Evolutionary conservation across 2,329 filamentous ascomycete genomes (phyloP), one percentile per base, ranked within the genome.

Genomic region (Penicillium expansum): DNA sequence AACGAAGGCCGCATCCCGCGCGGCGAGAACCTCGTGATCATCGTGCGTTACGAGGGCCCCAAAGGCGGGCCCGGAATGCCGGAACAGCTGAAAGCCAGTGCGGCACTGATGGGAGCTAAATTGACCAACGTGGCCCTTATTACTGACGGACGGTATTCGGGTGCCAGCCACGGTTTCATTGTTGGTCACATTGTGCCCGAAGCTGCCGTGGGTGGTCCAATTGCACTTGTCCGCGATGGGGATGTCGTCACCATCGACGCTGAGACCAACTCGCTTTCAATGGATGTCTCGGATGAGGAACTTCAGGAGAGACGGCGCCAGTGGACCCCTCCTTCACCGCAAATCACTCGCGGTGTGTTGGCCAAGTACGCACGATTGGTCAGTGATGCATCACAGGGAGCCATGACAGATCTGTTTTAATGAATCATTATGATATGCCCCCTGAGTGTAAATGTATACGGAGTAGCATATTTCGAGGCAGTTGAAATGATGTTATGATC

Each of bases 21-120:
- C 35, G 84, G 84, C 58, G 91, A 94, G 69, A 94, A 95, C 70
- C 82, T 96, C 14, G 93, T 97, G 20, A 79, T 97, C 29, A 86
- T 97, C 32, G 92, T 97, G 52, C 87, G 93, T 22, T 97, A 97
- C 72, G 93, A 97, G 73, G 93, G 93, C 0, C 93, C 93, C 13
- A 92, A 91, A 71, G 93, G 93, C 60, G 93, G 93, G 0, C 93
- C 93, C 0, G 93, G 93, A 42, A 97, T 97, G 93, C 93, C 92
- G 2, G 93, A 97, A 76, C 92, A 96, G 76, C 83, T 97, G 43
- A 91, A 89, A 71, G 90, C 93, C 11, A 89, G 85, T 57, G 92
- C 92, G 0, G 91, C 92, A 18, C 90, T 97, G 64, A 96, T 96
- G 89, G 93, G 93, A 48, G 93, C 93, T 0, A 89, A 89, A 13